Conservation (phyloP, 2,329 filamentous ascomycete species). For the Chrysoporthe puriensis region DNA sequence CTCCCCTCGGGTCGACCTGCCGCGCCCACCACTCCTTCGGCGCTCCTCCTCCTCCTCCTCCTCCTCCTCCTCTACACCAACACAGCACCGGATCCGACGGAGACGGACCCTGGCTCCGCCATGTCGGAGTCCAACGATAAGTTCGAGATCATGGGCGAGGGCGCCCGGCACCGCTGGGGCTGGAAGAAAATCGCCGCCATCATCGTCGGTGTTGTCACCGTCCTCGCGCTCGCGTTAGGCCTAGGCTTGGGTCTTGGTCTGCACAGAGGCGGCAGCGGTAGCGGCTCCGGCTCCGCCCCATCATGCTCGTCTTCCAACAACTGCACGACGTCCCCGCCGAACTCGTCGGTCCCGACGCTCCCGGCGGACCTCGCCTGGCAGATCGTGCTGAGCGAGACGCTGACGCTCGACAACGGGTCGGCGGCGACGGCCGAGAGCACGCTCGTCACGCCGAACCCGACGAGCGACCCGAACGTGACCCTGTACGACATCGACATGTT, state of each 20-base stretch:
- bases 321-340: constrained; percentile 31
- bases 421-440: constrained; percentile 41
- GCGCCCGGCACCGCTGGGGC: neutral
- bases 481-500: constrained; percentile 68
- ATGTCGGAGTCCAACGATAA: constrained; percentile 23
- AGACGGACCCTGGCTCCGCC: constrained; percentile 4
- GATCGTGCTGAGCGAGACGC: constrained; percentile 56
- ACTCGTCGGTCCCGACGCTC: constrained; percentile 12
- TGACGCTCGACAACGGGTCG: constrained; percentile 47
- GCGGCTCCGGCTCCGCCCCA: constrained; percentile 14
- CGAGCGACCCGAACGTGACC: constrained; percentile 50
- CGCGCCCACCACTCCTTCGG: neutral
- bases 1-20: neutral
- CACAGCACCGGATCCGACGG: neutral
- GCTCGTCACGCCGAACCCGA: constrained; percentile 45
- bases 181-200: constrained; percentile 22
- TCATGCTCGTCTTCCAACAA: constrained; percentile 23
- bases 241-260: constrained; percentile 58
- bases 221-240: constrained; percentile 55
- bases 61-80: neutral
- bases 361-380: constrained; percentile 60
- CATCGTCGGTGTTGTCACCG: constrained; percentile 29
- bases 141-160: constrained; percentile 17
- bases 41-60: neutral
- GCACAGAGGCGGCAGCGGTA: constrained; percentile 34